phyloP scores from a whole-genome alignment of 129 eudicot species.

The Ambrosia artemisiifolia region DNA sequence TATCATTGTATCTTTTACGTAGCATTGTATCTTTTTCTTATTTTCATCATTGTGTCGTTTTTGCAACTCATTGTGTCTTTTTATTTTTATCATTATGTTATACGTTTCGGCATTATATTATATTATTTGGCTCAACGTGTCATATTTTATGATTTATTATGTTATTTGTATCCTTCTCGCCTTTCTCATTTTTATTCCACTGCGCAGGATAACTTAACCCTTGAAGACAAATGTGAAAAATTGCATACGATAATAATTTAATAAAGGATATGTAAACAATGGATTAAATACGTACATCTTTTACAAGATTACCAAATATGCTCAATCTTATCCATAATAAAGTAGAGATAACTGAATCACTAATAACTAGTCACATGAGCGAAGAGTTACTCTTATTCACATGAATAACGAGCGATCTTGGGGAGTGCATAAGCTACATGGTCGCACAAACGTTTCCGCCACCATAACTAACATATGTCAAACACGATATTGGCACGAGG shows the following conservation, averaged over 20 bases:
- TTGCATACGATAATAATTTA: background rate
- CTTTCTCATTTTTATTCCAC: too few relatives aligned
- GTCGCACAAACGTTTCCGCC: constrained; percentile 73
- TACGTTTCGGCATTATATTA: too few relatives aligned
- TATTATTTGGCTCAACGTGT: too few relatives aligned
- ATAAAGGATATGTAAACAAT: constrained; percentile 15
- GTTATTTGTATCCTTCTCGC: too few relatives aligned
- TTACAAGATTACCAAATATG: constrained; percentile 47
- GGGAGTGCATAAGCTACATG: constrained; percentile 26
- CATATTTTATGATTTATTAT: too few relatives aligned
- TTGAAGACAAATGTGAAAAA: too few relatives aligned
- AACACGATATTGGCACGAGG: constrained; percentile 72
- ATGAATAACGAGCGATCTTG: constrained; percentile 11
- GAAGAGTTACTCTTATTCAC: background rate
- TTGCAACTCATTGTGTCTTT: too few relatives aligned
- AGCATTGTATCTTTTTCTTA: too few relatives aligned
- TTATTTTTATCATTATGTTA: too few relatives aligned
- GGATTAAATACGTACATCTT: constrained; percentile 48
- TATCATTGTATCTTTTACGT: too few relatives aligned
- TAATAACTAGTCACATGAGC: background rate
- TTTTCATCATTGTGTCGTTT: too few relatives aligned
- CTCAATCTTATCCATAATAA: constrained; percentile 34
- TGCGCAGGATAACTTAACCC: too few relatives aligned
- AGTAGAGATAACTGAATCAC: background rate
- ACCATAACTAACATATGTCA: constrained; percentile 64